Base-by-base conservation (phyloP, 306 rosid species). In the Styphnolobium japonicum region DNA sequence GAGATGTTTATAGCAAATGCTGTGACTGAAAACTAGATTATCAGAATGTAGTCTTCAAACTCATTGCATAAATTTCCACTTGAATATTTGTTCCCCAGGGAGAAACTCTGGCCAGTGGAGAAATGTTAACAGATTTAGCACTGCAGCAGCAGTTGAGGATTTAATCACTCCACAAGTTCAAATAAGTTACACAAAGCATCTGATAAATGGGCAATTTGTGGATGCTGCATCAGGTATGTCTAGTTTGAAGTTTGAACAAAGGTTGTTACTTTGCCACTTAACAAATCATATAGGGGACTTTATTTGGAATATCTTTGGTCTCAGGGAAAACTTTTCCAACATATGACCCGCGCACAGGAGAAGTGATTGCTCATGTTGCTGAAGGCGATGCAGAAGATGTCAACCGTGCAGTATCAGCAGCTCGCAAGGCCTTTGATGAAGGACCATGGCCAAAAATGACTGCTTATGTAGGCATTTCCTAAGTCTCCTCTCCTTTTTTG, bases 361-460 rank as follows among this genome's bases (percentile, higher is more conserved):
- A 91, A 45, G 87, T 86, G 84, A 85, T 91, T 65, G 93, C 92
- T 72, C 79, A 86, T 72, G 89, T 89, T 23, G 91, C 93, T n/a
- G 96, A 87, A 71, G 93, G 87, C 6, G 92, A 87, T 27, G 75
- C 67, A 10, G 90, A 91, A 52, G 96, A 89, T 81, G 72, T 91
- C 37, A 39, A 89, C 34, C 90, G 79, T 2, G 93, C 93, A 1
- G 96, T 91, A 19, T 66, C 83, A 16, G 93, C 93, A 67, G 93
- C 91, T 25, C 84, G 96, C 37, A 87, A 83, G 85, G 96, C 96
- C n/a, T 91, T 91, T 18, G 93, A 91, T 67, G 91, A 91, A 65
- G 96, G 96, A 45, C 90, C 92, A 25, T 89, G 93, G 93, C 96
- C 96, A 1, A 91, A 56, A 71, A 89, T 91, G 93, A 19, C 86